Conservation (phyloP, 805 yeast species). For the Lipomyces spencermartinsiae region DNA sequence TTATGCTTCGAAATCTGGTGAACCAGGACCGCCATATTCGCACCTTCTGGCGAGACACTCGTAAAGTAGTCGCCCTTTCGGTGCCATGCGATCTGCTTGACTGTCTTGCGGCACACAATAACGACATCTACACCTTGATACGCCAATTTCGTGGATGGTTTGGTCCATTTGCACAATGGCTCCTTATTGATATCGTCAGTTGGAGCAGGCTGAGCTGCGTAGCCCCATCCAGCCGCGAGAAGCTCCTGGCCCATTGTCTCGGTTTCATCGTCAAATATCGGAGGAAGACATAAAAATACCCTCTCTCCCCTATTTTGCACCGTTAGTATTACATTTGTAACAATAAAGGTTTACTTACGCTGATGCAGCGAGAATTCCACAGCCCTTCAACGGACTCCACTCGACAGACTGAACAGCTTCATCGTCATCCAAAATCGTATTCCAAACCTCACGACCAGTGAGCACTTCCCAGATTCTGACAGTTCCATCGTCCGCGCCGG, state of each 20-base stretch:
- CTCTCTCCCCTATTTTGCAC: conserved; percentile 63
- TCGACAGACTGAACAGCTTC: conserved; percentile 81
- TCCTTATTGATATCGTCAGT: conserved; percentile 46
- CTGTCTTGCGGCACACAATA: conserved; percentile 65
- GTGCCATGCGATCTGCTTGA: conserved; percentile 92
- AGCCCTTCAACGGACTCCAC: conserved; percentile 83
- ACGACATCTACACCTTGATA: conserved; percentile 73
- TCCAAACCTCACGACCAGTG: conserved; percentile 92
- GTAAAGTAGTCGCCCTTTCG: conserved; percentile 96
- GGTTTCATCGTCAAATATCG: conserved; percentile 84
- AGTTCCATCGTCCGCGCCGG: conserved; percentile 96
- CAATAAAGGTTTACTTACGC: conserved; percentile 47
- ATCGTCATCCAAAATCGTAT: conserved; percentile 53
- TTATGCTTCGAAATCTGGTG: conserved; percentile 94
- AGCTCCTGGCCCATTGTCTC: conserved; percentile 80
- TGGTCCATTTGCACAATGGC: conserved; percentile 60
- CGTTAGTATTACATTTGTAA: neutral
- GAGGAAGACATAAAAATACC: conserved; percentile 82
- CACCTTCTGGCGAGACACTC: conserved; percentile 93
- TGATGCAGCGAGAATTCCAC: conserved; percentile 82
- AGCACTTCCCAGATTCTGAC: conserved; percentile 96
- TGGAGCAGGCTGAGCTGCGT: conserved; percentile 53
- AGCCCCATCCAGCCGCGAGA: conserved; percentile 93
- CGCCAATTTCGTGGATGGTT: conserved; percentile 70
- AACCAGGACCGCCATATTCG: conserved; percentile 84